phyloP scores from a whole-genome alignment of 2,329 filamentous ascomycete genomes.

The Diaporthe caulivora region DNA sequence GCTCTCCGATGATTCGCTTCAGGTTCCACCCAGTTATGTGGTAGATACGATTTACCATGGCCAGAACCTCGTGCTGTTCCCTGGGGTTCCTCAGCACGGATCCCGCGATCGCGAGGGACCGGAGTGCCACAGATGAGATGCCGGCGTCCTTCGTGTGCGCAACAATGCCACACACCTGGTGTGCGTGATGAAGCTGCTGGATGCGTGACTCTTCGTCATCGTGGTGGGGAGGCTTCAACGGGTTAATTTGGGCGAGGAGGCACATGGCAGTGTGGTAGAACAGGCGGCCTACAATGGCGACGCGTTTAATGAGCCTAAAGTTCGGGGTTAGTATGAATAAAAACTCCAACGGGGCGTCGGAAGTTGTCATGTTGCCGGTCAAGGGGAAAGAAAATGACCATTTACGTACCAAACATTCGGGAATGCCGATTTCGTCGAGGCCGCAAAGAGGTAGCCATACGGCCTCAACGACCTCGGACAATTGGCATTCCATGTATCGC shows the following conservation, averaged over 20 bases:
- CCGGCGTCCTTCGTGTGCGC: slow-evolving; percentile 86
- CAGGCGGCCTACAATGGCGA: slow-evolving; percentile 83
- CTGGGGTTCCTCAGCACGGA: slow-evolving; percentile 75
- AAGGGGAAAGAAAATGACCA: neutral
- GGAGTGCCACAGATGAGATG: slow-evolving; percentile 82
- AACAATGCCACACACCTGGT: slow-evolving; percentile 89
- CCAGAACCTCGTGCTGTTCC: slow-evolving; percentile 85
- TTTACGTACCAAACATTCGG: slow-evolving; percentile 83
- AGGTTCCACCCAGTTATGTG: slow-evolving; percentile 84
- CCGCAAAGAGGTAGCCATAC: slow-evolving; percentile 79
- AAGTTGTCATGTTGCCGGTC: neutral
- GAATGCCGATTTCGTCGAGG: slow-evolving; percentile 80
- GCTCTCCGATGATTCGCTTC: slow-evolving; percentile 76
- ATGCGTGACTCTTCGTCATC: slow-evolving; percentile 76
- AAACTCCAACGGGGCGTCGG: neutral
- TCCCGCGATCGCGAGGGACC: slow-evolving; percentile 82
- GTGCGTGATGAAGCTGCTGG: slow-evolving; percentile 80
- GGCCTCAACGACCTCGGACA: slow-evolving; percentile 91
- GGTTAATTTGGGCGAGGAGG: slow-evolving; percentile 84
- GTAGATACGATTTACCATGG: slow-evolving; percentile 81
- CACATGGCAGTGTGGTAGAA: slow-evolving; percentile 92
- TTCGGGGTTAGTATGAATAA: slow-evolving; percentile 8
- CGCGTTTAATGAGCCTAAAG: slow-evolving; percentile 81
- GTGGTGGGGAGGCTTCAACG: slow-evolving; percentile 66
- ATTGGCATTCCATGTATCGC: slow-evolving; percentile 83